Base-by-base conservation (phyloP, 176 grass and related monocot genomes). In the Dendrocalamus sinicus region DNA sequence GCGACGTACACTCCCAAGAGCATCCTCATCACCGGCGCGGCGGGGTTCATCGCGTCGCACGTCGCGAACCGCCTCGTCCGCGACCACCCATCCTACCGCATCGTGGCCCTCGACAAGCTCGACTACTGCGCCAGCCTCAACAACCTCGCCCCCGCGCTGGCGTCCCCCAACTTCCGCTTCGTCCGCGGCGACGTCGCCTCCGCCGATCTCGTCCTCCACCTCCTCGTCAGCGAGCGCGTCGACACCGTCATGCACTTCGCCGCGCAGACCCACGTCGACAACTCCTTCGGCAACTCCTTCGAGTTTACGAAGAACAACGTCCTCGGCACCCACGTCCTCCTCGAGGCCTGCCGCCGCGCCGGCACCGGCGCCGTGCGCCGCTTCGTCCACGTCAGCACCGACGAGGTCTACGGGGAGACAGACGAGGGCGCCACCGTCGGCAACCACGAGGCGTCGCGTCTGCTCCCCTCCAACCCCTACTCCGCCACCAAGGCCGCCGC, bases 181-280 rank as follows among this genome's bases (percentile, higher is more conserved):
- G 60, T 80, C 37, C 54, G 22, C 41, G 77, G 77, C 58, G 58
- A 80, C 24, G 45, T 80, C n/a, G 60, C 37, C 14, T 64, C 58
- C 40, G 59, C 77, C 40, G 60, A 80, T 39, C 77, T 80, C 8
- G 44, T 80, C 41, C 53, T 61, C 77, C 57, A 47, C 77, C 57
- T 80, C 58, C 77, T 80, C 40, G 12, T 50, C 60, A 22, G 52
- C 12, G 77, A 80, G 40, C 15, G 22, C 39, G 28, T 80, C 41
- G 60, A 80, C 77, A 80, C 77, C 59, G 58, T 80, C 59, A 80
- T 80, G 77, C 77, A 80, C 77, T 80, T 80, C 39, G 60, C 77
- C 26, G 77, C 77, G 35, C 77, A 80, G 77, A 66, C 60, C 40
- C 77, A 80, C 22, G 77, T 80, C 0, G 77, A 80, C 58, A 80